A percentile compares a stretch with the other conserved stretches of the same genome.
These are phyloP conservation scores for Neoascochyta sp. DNA, from an alignment of 2,329 filamentous ascomycete genomes.

Conservation along the genomic window DNA sequence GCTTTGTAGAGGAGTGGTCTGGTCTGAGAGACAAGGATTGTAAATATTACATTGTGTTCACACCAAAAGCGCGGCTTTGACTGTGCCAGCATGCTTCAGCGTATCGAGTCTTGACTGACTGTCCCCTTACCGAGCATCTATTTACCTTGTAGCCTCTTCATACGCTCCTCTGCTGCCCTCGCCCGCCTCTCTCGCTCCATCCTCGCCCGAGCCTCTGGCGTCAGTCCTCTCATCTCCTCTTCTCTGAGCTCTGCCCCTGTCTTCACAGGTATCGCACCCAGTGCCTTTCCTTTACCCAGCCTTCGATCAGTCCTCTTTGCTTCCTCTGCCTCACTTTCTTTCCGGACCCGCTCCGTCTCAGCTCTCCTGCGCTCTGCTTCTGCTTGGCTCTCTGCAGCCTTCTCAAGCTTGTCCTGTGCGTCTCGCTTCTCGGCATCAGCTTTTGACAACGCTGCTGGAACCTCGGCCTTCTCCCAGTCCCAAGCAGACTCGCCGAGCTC, in stretches of 20 bases:
- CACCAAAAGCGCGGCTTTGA: no score
- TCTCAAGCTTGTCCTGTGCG: constrained; percentile 66
- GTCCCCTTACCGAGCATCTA: no score
- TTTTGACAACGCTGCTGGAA: constrained; percentile 68
- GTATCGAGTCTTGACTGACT: no score
- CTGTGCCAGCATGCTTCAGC: no score
- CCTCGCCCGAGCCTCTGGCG: constrained; percentile 77
- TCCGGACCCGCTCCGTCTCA: constrained; percentile 69
- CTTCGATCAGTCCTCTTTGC: constrained; percentile 50
- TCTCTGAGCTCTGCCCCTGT: constrained; percentile 76
- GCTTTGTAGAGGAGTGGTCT: constrained; percentile 63
- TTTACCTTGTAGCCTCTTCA: no score
- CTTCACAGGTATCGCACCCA: constrained; percentile 60
- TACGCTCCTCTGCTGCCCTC: constrained; percentile 83
- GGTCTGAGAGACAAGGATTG: no score
- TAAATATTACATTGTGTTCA: no score
- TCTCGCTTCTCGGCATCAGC: constrained; percentile 67
- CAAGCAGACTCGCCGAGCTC: constrained; percentile 74
- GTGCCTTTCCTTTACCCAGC: constrained; percentile 48
- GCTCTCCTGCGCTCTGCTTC: constrained; percentile 62
- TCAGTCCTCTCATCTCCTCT: constrained; percentile 80
- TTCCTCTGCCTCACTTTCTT: constrained; percentile 50
- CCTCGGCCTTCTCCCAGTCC: constrained; percentile 72
- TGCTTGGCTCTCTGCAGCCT: constrained; percentile 61
- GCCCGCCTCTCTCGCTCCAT: constrained; percentile 87